phyloP scores from a whole-genome alignment of 2,329 filamentous ascomycete genomes.

The Stachybotrys echinatus region DNA sequence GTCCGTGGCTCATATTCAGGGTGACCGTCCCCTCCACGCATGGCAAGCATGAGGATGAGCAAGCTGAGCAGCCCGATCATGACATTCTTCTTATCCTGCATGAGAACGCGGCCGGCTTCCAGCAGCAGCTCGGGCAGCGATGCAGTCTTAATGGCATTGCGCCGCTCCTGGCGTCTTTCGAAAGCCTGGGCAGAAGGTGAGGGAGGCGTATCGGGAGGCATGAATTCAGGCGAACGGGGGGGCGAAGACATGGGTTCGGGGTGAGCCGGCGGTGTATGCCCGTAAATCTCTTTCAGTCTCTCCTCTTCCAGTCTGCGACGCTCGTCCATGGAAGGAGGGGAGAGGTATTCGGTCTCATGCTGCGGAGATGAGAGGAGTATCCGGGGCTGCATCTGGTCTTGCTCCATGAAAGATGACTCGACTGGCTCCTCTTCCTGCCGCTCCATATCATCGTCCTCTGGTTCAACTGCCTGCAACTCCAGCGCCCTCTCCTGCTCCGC shows the following conservation, averaged over 20 bases:
- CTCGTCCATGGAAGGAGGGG: constrained; percentile 19
- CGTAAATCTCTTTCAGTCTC: constrained; percentile 50
- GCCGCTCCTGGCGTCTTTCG: constrained; percentile 23
- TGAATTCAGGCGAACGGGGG: constrained; percentile 7
- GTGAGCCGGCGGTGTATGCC: constrained; percentile 20
- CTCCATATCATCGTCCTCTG: constrained; percentile 24
- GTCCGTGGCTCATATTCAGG: constrained; percentile 13
- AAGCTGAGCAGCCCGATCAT: constrained; percentile 49
- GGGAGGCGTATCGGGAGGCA: constrained; percentile 9
- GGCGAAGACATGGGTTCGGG: constrained; percentile 6
- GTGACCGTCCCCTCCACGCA: constrained; percentile 21
- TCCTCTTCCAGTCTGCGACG: constrained; percentile 41
- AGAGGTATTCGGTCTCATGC: neutral
- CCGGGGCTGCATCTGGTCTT: constrained; percentile 2
- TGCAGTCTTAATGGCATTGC: constrained; percentile 31
- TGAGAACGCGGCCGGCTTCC: constrained; percentile 46
- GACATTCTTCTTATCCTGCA: constrained; percentile 56
- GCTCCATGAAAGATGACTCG: constrained; percentile 12
- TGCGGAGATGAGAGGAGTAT: constrained; percentile 9
- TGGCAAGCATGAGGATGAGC: constrained; percentile 47
- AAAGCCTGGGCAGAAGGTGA: constrained; percentile 16
- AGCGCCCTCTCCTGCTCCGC: constrained; percentile 37
- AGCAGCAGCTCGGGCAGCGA: constrained; percentile 49
- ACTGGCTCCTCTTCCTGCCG: constrained; percentile 18
- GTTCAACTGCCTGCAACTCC: constrained; percentile 27